Base-by-base conservation (phyloP, 306 rosid genomes). In the Cicer cuneatum region DNA sequence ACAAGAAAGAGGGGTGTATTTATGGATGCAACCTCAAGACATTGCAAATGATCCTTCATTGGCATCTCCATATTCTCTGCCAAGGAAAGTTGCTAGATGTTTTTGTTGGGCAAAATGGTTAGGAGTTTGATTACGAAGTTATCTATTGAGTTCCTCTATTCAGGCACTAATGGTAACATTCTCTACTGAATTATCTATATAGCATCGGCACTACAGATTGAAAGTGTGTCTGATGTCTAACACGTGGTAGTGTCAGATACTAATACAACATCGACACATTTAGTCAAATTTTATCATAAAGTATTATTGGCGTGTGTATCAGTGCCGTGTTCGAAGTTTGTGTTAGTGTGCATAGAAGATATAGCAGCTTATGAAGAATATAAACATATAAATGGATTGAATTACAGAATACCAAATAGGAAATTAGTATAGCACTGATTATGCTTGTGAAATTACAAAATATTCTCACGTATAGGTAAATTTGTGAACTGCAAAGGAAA, bases 1-100 rank as follows among this genome's bases (percentile, higher is more conserved):
- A 64, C 83, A 90, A 73, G 98, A 94, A 71, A 87, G 97, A 45
- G 97, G 95, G 46, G 87, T 86, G 46, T 94, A 88, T 63, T 19
- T 16, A 66, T 94, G 97, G 98, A 88, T 88, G 1, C 72, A 29
- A 49, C 39, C 83, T 1, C 92, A 87, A 69, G 96, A 90, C 72
- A 60, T 91, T 11, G 78, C 82, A 3, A 66, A 71, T 0, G 89
- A 94, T 77, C 95, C 96, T 21, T 84, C 90, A 33, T 43, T 69
- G 37, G 80, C 73, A 8, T 89, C 87, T 0, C 90, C 86, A 37
- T 91, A 91, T 82, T 89, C 91, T 7, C 76, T 89, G 57, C 95
- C 98, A 14, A 82, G 65, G 78, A 87, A 78, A 78, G 76, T 87
- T 47, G 78, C 76, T 8, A 12, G 85, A 48, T 77, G 81, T 58